phyloP scores from a whole-genome alignment of 768 basidiomycete species.

The Phaeotremella skinneri region DNA sequence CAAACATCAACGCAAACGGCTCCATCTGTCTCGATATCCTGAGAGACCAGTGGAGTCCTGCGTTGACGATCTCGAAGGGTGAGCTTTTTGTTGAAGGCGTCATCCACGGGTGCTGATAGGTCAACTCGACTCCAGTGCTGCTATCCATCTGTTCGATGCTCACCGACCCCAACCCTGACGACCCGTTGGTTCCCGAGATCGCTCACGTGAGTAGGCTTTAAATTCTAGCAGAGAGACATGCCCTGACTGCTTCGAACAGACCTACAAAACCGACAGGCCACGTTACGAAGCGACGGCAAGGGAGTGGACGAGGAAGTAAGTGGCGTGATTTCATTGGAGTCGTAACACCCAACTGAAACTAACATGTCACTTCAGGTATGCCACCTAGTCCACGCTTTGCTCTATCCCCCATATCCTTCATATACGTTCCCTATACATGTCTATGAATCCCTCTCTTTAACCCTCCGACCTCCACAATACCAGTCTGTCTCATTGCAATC shows the following conservation, averaged over 20 bases:
- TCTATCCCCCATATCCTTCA: background rate
- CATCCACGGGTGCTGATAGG: background rate
- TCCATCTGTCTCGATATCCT: slow-evolving; percentile 98
- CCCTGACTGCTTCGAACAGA: slow-evolving; percentile 30
- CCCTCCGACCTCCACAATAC: too few relatives aligned
- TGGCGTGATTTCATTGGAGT: background rate
- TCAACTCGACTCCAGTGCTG: slow-evolving; percentile 61
- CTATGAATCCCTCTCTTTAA: too few relatives aligned
- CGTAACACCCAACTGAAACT: background rate
- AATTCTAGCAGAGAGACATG: background rate
- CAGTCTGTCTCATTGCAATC: too few relatives aligned
- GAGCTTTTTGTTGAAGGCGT: slow-evolving; percentile 27
- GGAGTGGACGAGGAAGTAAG: slow-evolving; percentile 99
- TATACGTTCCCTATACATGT: background rate
- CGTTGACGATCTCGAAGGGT: slow-evolving; percentile 99
- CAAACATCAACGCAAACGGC: slow-evolving; percentile 99
- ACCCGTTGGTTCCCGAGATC: slow-evolving; percentile 97
- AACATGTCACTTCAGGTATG: slow-evolving; percentile 16
- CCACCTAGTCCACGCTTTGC: slow-evolving; percentile 17
- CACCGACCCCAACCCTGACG: slow-evolving; percentile 98
- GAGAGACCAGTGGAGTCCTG: slow-evolving; percentile 98
- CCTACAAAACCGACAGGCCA: slow-evolving; percentile 98
- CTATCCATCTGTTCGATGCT: slow-evolving; percentile 99
- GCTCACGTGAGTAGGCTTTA: slow-evolving; percentile 62
- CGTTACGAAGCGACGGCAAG: slow-evolving; percentile 96